Percentiles rank a stretch among this genome's conserved stretches.
Conservation (phyloP, 257 asterid genomes). For the Jaltomata sinuosa region DNA sequence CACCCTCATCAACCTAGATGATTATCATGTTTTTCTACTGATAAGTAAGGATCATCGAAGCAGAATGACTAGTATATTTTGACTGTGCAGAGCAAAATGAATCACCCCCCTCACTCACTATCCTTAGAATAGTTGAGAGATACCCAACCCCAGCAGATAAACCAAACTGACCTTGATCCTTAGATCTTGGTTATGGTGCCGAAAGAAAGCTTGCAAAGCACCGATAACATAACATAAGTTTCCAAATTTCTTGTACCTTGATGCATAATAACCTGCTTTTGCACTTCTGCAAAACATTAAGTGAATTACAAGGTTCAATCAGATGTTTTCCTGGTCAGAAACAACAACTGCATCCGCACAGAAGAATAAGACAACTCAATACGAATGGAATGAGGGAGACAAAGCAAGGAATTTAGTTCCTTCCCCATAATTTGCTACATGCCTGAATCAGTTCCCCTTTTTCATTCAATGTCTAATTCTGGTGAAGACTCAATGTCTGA, state of each 20-base stretch:
- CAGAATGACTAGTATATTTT: background rate
- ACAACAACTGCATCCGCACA: background rate
- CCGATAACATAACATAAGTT: constrained; percentile 85
- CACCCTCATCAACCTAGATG: constrained; percentile 64
- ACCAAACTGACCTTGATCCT: constrained; percentile 59
- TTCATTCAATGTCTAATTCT: constrained; percentile 1
- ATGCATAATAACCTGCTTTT: constrained; percentile 84
- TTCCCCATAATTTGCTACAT: background rate
- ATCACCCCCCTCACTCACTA: background rate
- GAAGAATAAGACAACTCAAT: background rate
- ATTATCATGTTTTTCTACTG: background rate
- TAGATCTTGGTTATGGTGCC: constrained; percentile 68
- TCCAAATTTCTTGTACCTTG: constrained; percentile 81
- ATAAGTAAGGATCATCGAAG: background rate
- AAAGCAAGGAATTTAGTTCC: background rate
- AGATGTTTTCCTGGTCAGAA: background rate
- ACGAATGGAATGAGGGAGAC: background rate
- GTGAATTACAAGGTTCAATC: background rate
- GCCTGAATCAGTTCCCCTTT: constrained; percentile 1
- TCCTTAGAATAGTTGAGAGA: background rate
- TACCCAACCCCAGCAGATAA: background rate
- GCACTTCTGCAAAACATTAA: constrained; percentile 58
- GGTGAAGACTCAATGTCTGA: background rate
- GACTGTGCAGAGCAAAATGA: background rate
- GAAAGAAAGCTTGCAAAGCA: constrained; percentile 72